Evolutionary conservation across 139 green algal species (phyloP).

Genomic region (Chlamydomonas schloesseri): DNA sequence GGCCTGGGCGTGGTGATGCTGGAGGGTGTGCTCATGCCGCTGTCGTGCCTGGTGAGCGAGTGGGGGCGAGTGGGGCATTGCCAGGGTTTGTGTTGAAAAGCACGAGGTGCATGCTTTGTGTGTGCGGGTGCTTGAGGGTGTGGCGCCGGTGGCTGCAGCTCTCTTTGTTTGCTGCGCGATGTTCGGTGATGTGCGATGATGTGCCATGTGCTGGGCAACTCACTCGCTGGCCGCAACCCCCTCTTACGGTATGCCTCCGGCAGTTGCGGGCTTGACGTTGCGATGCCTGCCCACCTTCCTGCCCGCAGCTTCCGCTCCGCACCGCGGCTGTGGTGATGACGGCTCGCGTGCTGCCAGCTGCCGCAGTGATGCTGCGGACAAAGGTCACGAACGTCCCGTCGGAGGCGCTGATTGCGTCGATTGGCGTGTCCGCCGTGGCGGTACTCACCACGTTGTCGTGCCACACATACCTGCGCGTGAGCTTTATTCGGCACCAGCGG

Average conservation of each 20-base stretch:
- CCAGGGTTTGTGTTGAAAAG: no score
- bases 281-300: background rate
- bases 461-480: slow-evolving; percentile 4
- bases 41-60: slow-evolving; percentile 5
- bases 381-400: background rate
- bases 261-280: no score
- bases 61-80: background rate
- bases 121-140: no score
- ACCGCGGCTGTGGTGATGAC: background rate
- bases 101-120: no score
- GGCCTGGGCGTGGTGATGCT: slow-evolving; percentile 3
- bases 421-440: background rate
- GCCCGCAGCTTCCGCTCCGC: background rate
- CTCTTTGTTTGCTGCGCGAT: no score
- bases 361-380: background rate
- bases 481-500: background rate
- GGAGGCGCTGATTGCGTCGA: background rate
- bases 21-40: slow-evolving; percentile 7
- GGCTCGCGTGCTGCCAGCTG: background rate
- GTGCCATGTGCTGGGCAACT: no score
- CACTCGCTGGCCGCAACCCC: no score
- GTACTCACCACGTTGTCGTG: background rate
- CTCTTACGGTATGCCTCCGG: no score
- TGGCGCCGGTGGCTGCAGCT: no score
- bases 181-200: no score